Evolutionary conservation across 352 stramenopile genomes (phyloP).

Genomic region (Phytophthora fragariae): DNA sequence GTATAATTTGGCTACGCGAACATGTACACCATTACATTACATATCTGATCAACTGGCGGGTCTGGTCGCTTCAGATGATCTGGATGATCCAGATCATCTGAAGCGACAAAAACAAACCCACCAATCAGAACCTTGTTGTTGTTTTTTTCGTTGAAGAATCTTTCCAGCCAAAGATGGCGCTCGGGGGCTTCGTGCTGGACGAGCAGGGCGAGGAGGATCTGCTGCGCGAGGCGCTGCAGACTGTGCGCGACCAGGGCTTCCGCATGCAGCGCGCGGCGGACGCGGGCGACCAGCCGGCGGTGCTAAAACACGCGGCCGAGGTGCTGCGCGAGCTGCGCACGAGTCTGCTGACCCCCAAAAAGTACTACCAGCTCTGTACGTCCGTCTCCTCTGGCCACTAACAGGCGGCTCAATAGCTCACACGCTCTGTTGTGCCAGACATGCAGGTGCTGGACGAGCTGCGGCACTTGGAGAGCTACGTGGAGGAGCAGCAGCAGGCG

Average conservation of each 20-base stretch:
- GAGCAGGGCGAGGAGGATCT: conserved; percentile 73
- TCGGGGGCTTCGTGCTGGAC: conserved; percentile 60
- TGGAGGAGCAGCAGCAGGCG: conserved; percentile 82
- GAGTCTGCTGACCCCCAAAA: conserved; percentile 95
- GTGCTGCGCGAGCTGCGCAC: conserved; percentile 89
- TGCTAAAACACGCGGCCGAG: conserved; percentile 85
- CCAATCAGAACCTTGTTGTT: too few species aligned
- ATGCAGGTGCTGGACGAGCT: conserved; percentile 95
- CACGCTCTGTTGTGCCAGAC: conserved; percentile 40
- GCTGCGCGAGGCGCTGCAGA: conserved; percentile 77
- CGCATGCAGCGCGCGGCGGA: conserved; percentile 89
- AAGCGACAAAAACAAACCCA: too few species aligned
- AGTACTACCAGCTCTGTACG: conserved; percentile 99
- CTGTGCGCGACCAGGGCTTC: conserved; percentile 80
- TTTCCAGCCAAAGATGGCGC: conserved; percentile 3
- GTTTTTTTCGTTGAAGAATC: not conserved
- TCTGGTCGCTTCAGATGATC: too few species aligned
- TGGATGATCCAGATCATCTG: too few species aligned
- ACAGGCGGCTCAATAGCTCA: too few species aligned
- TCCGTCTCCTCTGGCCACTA: not conserved
- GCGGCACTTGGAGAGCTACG: conserved; percentile 94
- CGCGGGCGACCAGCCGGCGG: conserved; percentile 68
- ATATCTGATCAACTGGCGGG: too few species aligned
- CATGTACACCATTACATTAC: too few species aligned
- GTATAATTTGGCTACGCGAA: too few species aligned